Evolutionary conservation across 495 filamentous ascomycete genomes (phyloP).

Genomic region (Hypoxylon fragiforme): DNA sequence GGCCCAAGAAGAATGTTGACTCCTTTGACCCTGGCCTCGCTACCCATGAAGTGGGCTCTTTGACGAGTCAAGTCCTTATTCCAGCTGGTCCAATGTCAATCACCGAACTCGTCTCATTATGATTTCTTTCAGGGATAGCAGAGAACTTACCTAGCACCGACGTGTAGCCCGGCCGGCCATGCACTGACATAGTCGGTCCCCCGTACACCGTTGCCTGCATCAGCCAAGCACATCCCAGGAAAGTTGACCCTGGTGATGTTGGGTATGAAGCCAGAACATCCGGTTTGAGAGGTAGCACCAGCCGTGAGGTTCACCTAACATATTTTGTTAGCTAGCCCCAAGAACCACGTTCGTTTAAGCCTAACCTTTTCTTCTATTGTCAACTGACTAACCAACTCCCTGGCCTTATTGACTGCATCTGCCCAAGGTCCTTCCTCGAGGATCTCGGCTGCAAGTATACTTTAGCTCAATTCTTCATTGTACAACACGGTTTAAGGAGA

Average conservation of each 20-base stretch:
- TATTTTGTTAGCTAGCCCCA: background rate
- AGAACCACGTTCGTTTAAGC: background rate
- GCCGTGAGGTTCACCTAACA: background rate
- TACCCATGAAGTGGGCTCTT: conserved; percentile 45
- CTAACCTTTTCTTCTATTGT: background rate
- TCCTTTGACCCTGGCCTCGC: conserved; percentile 52
- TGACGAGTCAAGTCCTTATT: conserved; percentile 45
- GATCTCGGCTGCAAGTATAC: background rate
- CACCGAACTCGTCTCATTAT: too few species aligned
- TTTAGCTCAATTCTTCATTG: background rate
- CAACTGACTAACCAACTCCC: background rate
- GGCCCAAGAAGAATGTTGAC: conserved; percentile 61
- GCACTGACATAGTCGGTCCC: background rate
- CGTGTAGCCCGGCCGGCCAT: background rate
- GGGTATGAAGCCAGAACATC: background rate
- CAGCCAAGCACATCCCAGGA: background rate
- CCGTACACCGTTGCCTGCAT: background rate
- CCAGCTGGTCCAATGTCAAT: conserved; percentile 34
- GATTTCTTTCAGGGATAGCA: too few species aligned
- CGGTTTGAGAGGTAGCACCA: background rate
- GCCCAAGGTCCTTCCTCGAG: background rate
- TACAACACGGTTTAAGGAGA: background rate
- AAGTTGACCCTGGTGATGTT: background rate
- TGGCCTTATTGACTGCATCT: background rate
- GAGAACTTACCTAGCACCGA: conserved; percentile 6